phyloP scores from a whole-genome alignment of 352 stramenopile genomes.

The Pseudoperonospora humuli region DNA sequence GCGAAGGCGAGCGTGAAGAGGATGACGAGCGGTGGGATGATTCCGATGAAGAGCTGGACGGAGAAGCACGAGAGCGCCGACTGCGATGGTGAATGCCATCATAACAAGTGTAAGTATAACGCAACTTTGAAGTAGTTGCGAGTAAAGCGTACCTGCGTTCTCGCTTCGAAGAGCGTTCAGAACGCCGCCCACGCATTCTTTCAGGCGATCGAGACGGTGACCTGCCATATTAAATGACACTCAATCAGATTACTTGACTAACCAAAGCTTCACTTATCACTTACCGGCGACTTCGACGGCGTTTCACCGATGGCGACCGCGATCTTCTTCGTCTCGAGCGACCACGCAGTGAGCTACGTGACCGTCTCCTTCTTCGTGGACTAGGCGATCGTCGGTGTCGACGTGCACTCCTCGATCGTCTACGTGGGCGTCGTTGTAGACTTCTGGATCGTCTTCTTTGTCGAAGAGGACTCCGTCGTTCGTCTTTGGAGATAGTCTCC shows the following conservation, averaged over 20 bases:
- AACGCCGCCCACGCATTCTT: slow-evolving; percentile 10
- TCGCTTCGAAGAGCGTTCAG: slow-evolving; percentile 5
- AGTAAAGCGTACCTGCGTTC: slow-evolving; percentile 8
- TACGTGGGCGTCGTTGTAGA: slow-evolving; percentile 6
- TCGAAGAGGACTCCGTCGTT: slow-evolving; percentile 2
- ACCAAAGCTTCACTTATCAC: not conserved
- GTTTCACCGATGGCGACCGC: slow-evolving; percentile 21
- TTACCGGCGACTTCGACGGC: slow-evolving; percentile 17
- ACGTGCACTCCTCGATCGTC: slow-evolving; percentile 9
- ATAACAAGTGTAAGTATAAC: not conserved
- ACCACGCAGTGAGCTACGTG: slow-evolving; percentile 11
- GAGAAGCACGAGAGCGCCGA: slow-evolving; percentile 15
- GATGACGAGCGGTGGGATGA: slow-evolving; percentile 19
- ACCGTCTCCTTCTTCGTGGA: slow-evolving; percentile 10
- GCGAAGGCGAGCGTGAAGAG: slow-evolving; percentile 25
- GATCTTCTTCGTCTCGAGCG: slow-evolving; percentile 15
- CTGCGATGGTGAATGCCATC: slow-evolving; percentile 1
- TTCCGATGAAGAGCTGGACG: slow-evolving; percentile 19
- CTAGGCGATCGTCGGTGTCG: slow-evolving; percentile 7
- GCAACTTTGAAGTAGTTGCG: not conserved
- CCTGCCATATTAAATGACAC: slow-evolving; percentile 1
- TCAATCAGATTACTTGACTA: not conserved
- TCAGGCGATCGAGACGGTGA: slow-evolving; percentile 23
- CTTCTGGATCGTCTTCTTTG: slow-evolving; percentile 14
- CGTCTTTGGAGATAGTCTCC: not conserved